A percentile compares a stretch with the other conserved stretches of the same genome.
Evolutionary conservation across 2,329 filamentous ascomycete species (phyloP).

Genomic region (Gnomoniopsis sp.): DNA sequence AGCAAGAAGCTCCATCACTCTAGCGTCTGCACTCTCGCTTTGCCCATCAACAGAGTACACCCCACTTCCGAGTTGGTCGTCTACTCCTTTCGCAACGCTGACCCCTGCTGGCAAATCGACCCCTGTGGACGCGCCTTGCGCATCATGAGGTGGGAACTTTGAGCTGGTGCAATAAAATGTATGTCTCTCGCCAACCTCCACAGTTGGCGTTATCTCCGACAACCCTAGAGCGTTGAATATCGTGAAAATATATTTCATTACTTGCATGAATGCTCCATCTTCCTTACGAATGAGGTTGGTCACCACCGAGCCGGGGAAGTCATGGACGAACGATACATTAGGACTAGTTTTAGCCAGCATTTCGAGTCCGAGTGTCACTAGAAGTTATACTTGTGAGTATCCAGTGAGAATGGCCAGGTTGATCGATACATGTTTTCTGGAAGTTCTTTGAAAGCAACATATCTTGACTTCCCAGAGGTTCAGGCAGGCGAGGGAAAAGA

Average conservation of each 20-base stretch:
- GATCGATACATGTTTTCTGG: too few relatives aligned
- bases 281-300: conserved; percentile 25
- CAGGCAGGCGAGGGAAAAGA: too few relatives aligned
- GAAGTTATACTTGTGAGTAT: background rate
- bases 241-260: conserved; percentile 27
- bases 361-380: conserved; percentile 43
- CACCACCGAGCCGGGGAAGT: conserved; percentile 35
- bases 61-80: conserved; percentile 32
- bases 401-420: too few relatives aligned
- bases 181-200: conserved; percentile 36
- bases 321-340: conserved; percentile 37
- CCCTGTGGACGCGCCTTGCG: conserved; percentile 23
- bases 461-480: too few relatives aligned
- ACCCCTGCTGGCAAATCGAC: conserved; percentile 25
- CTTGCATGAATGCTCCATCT: conserved; percentile 19
- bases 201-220: conserved; percentile 4
- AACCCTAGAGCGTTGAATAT: background rate
- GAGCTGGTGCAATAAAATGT: conserved; percentile 34
- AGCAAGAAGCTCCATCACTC: conserved; percentile 26
- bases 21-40: conserved; percentile 27
- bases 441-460: too few relatives aligned
- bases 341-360: conserved; percentile 44
- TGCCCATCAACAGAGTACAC: conserved; percentile 34
- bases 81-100: conserved; percentile 25
- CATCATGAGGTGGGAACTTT: conserved; percentile 26